These are phyloP conservation scores for Starmerella bombicola DNA, from an alignment of 805 yeast species.

Conservation along the genomic window DNA sequence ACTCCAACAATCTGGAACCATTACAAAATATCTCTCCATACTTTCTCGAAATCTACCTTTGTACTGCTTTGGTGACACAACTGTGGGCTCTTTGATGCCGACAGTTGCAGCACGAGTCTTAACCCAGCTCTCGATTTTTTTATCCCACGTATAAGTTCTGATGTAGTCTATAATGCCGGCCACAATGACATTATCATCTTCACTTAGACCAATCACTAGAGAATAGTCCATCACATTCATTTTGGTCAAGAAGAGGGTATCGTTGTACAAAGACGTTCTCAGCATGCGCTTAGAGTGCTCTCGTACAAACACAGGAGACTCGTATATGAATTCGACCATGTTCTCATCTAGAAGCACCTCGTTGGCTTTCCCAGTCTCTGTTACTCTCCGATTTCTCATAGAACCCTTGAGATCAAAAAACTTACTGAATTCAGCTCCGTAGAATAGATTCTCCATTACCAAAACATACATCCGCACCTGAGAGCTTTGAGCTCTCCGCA, in stretches of 20 bases:
- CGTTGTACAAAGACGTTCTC: constrained; percentile 87
- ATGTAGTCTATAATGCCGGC: constrained; percentile 93
- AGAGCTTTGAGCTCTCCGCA: constrained; percentile 64
- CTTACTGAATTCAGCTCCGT: constrained; percentile 64
- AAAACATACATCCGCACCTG: constrained; percentile 77
- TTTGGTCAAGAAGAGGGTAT: constrained; percentile 81
- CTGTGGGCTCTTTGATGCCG: constrained; percentile 88
- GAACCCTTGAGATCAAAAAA: constrained; percentile 96
- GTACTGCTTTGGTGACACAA: constrained; percentile 92
- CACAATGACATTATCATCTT: constrained; percentile 46
- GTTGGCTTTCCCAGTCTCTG: constrained; percentile 89
- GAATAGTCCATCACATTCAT: constrained; percentile 99
- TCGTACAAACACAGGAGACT: constrained; percentile 84
- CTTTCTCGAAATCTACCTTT: constrained; percentile 91
- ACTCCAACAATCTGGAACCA: constrained; percentile 67
- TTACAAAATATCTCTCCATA: constrained; percentile 86
- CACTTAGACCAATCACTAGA: constrained; percentile 81
- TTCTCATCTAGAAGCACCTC: constrained; percentile 92
- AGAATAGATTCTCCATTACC: constrained; percentile 91
- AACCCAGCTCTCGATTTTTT: constrained; percentile 96
- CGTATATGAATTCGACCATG: constrained; percentile 96
- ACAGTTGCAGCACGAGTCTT: constrained; percentile 85
- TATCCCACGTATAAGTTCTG: constrained; percentile 97
- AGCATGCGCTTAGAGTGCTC: constrained; percentile 80
- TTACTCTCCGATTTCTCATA: constrained; percentile 92